Evolutionary conservation across 2,329 filamentous ascomycete species (phyloP).

Genomic region (Diaporthe helianthi): DNA sequence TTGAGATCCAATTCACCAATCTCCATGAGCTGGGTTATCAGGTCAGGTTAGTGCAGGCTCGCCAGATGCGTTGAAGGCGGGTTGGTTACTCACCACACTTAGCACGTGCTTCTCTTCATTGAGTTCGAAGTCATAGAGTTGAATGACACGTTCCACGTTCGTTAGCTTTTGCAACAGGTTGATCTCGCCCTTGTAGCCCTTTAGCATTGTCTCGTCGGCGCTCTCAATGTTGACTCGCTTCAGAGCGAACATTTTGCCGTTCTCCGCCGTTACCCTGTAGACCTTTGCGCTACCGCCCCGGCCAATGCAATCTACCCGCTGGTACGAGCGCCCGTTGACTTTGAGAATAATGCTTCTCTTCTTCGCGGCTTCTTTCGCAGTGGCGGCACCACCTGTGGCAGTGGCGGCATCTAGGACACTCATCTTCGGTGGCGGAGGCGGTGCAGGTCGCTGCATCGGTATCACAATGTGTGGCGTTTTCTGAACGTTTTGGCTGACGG

Average conservation of each 20-base stretch:
- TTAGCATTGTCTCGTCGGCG: constrained; percentile 82
- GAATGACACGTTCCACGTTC: constrained; percentile 88
- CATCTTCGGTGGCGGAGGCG: constrained; percentile 89
- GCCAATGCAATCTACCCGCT: constrained; percentile 87
- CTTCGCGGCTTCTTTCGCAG: constrained; percentile 69
- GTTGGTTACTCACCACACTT: constrained; percentile 70
- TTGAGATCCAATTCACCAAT: constrained; percentile 94
- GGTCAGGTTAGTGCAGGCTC: neutral
- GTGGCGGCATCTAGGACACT: constrained; percentile 93
- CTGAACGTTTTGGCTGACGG: constrained; percentile 58
- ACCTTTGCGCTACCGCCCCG: constrained; percentile 93
- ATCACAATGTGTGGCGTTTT: constrained; percentile 61
- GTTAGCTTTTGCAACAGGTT: constrained; percentile 83
- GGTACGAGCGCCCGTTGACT: constrained; percentile 91
- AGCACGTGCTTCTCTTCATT: constrained; percentile 91
- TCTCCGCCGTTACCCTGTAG: constrained; percentile 96
- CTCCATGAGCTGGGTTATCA: constrained; percentile 80
- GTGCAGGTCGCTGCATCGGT: constrained; percentile 64
- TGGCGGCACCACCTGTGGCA: constrained; percentile 78
- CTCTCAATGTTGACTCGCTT: constrained; percentile 93
- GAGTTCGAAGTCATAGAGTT: constrained; percentile 89
- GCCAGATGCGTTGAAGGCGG: neutral
- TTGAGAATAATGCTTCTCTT: constrained; percentile 84
- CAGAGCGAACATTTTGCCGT: constrained; percentile 91
- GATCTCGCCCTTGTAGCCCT: constrained; percentile 94